Conservation (phyloP, 129 eudicot genomes). For the Tanacetum coccineum region DNA sequence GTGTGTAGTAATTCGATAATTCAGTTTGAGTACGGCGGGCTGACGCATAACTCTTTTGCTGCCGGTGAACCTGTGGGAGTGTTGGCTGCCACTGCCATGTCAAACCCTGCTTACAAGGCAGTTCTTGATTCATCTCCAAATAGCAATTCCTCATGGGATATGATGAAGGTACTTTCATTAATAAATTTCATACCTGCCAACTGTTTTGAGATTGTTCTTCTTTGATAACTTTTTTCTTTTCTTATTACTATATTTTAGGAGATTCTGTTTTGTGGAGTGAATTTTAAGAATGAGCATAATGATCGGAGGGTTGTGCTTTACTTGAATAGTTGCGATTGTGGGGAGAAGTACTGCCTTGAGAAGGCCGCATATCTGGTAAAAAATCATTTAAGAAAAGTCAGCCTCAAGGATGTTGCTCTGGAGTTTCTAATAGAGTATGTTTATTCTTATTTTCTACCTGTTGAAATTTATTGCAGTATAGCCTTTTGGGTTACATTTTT, state of each 20-base stretch:
- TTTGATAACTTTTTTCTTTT: no score
- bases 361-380: conserved; percentile 60
- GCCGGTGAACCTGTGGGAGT: conserved; percentile 98
- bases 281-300: conserved; percentile 52
- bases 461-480: no score
- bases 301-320: conserved; percentile 75
- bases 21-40: conserved; percentile 75
- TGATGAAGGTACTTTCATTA: conserved; percentile 73
- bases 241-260: conserved; percentile 40
- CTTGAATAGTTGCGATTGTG: conserved; percentile 71
- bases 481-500: no score
- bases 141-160: conserved; percentile 79
- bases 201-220: not conserved
- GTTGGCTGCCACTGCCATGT: conserved; percentile 95
- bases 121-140: conserved; percentile 91
- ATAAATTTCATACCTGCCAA: not conserved
- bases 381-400: conserved; percentile 64
- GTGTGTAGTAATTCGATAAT: conserved; percentile 68
- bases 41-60: conserved; percentile 48
- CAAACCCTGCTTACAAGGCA: conserved; percentile 96
- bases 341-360: conserved; percentile 65
- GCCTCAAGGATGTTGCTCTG: conserved; percentile 66
- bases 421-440: conserved; percentile 46
- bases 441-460: not conserved
- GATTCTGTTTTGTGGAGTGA: conserved; percentile 68